phyloP scores from a whole-genome alignment of 1,284 basidiomycete species.

The Kalmanozyma brasiliensis region DNA sequence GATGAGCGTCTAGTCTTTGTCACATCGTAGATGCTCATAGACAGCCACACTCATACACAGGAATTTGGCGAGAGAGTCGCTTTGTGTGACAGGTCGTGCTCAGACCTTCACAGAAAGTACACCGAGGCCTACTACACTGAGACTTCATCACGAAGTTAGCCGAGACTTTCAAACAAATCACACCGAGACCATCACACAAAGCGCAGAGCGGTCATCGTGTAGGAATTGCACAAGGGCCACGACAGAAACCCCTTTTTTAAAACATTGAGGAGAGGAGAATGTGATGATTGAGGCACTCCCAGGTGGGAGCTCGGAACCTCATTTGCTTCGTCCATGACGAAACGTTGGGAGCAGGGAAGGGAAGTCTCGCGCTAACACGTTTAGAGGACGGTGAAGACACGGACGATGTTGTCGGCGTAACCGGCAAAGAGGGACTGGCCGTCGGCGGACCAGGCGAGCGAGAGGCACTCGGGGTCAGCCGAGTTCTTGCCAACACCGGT shows the following conservation, averaged over 20 bases:
- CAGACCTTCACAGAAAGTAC: no score
- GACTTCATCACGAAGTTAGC: no score
- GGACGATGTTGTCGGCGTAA: constrained; percentile 69
- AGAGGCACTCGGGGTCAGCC: constrained; percentile 92
- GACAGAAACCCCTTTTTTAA: constrained; percentile 18
- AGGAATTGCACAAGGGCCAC: constrained; percentile 16
- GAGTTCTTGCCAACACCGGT: constrained; percentile 76
- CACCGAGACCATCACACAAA: background rate
- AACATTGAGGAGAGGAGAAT: constrained; percentile 8
- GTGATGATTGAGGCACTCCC: background rate
- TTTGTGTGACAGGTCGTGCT: no score
- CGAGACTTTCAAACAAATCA: no score
- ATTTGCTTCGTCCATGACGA: constrained; percentile 1
- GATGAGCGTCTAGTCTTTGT: constrained; percentile 86
- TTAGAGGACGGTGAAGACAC: constrained; percentile 69
- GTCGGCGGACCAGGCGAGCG: constrained; percentile 98
- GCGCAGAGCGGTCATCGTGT: constrained; percentile 8
- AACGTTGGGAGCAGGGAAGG: background rate
- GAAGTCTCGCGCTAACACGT: background rate
- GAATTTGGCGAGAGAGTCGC: no score
- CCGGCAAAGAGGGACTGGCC: constrained; percentile 93
- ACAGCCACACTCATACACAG: background rate
- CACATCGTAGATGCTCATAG: constrained; percentile 7
- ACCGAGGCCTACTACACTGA: no score
- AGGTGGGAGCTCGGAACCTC: background rate